Base-by-base conservation (phyloP, 768 basidiomycete species). In the Pleurotus djamor region DNA sequence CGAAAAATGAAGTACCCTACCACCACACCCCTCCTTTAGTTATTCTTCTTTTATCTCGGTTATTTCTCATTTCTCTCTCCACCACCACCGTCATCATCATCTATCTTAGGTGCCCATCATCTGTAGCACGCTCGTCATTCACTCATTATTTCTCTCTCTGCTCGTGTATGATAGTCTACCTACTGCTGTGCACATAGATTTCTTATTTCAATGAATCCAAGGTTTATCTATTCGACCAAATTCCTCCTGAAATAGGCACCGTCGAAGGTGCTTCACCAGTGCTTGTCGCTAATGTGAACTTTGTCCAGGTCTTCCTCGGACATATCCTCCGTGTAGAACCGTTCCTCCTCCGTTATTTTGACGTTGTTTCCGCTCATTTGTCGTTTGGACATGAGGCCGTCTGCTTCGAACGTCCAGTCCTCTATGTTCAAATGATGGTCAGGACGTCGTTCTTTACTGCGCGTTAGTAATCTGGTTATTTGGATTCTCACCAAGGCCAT, bases 351-450 rank as follows among this genome's bases (percentile, higher is more conserved):
- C 8, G 68, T 32, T 61, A 86, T 83, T 32, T 72, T 41, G 4
- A 84, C 70, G 60, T 80, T 76, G 66, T 79, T 80, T 14, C 71
- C 77, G 61, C 75, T 74, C 76, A 82, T 81, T 71, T 82, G 80
- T n/a, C 84, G 73, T 62, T 82, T 81, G 55, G 70, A 66, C 83
- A 85, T 86, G 36, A 77, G 69, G 0, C 84, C 84, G 48, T 78
- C 74, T 5, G 70, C 63, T 1, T 67, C 78, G 61, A 82, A 86
- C 2, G 82, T 83, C 83, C 84, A 85, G 66, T 84, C 83, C 74
- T 83, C 49, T 50, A 32, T 64, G 16, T 32, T 13, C 35, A 10
- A 9, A 10, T 38, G 41, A 28, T 28, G 21, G 21, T 14, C 33
- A n/a, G 10, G 4, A 21, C 36, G 10, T 3, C 2, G 32, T 4